phyloP scores from a whole-genome alignment of 2,329 filamentous ascomycete species.

The Epichloe festucae region DNA sequence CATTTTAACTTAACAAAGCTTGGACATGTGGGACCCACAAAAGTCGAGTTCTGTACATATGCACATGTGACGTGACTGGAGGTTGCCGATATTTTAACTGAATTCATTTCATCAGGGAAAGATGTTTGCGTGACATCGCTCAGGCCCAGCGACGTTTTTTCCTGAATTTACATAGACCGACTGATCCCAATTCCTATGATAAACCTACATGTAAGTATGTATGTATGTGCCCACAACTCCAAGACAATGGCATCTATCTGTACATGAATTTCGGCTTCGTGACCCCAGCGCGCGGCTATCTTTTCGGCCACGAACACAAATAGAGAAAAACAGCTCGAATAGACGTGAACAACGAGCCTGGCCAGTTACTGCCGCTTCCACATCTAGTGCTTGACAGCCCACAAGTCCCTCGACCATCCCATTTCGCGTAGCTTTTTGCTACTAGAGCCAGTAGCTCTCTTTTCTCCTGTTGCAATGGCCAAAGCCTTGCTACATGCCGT shows the following conservation, averaged over 20 bases:
- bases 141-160: no score
- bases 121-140: no score
- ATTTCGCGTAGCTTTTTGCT: slow-evolving; percentile 48
- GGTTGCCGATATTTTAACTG: no score
- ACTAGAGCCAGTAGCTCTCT: slow-evolving; percentile 33
- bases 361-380: background rate
- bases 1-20: no score
- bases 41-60: no score
- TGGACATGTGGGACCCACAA: no score
- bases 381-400: slow-evolving; percentile 35
- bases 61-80: no score
- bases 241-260: background rate
- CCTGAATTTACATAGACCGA: no score
- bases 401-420: slow-evolving; percentile 51
- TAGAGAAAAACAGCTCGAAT: background rate
- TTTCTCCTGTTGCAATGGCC: slow-evolving; percentile 41
- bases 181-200: no score
- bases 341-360: background rate
- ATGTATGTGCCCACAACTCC: no score
- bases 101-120: no score
- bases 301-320: background rate
- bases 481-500: slow-evolving; percentile 66
- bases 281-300: background rate
- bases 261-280: background rate
- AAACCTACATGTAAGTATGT: no score